Conservation (phyloP, 108 stramenopile species). For the Pseudonitzschia delicatissima region DNA sequence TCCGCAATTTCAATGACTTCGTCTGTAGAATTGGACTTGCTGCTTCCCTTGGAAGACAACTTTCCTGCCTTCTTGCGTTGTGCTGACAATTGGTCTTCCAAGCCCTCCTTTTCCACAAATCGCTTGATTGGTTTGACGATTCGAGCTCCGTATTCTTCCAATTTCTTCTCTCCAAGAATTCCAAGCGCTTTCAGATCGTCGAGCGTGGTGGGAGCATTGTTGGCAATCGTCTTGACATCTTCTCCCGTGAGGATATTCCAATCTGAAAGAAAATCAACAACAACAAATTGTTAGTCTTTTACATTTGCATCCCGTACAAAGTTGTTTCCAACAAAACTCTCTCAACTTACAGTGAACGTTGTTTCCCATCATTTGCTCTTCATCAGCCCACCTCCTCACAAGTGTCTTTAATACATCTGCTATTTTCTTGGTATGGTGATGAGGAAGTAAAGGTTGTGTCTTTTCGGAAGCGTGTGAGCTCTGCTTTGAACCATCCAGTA, state of each 20-base stretch:
- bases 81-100: conserved; percentile 38
- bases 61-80: conserved; percentile 15
- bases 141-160: conserved; percentile 79
- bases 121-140: conserved; percentile 58
- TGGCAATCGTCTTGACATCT: conserved; percentile 62
- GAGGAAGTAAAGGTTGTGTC: conserved; percentile 42
- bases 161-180: conserved; percentile 61
- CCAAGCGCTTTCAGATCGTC: conserved; percentile 70
- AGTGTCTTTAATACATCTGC: conserved; percentile 62
- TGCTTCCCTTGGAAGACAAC: neutral
- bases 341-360: conserved; percentile 71
- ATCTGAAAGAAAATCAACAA: conserved; percentile 31
- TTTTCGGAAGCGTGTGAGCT: neutral
- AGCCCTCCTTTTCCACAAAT: conserved; percentile 58
- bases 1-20: conserved; percentile 22
- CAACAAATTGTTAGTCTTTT: neutral
- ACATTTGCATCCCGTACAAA: neutral
- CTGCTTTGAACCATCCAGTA: neutral
- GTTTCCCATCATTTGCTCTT: conserved; percentile 73
- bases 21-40: neutral
- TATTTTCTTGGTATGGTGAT: conserved; percentile 49
- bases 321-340: neutral
- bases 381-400: conserved; percentile 70
- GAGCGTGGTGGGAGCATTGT: conserved; percentile 56
- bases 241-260: conserved; percentile 80